Base-by-base conservation (phyloP, 768 basidiomycete species). In the Amanita molliuscula region DNA sequence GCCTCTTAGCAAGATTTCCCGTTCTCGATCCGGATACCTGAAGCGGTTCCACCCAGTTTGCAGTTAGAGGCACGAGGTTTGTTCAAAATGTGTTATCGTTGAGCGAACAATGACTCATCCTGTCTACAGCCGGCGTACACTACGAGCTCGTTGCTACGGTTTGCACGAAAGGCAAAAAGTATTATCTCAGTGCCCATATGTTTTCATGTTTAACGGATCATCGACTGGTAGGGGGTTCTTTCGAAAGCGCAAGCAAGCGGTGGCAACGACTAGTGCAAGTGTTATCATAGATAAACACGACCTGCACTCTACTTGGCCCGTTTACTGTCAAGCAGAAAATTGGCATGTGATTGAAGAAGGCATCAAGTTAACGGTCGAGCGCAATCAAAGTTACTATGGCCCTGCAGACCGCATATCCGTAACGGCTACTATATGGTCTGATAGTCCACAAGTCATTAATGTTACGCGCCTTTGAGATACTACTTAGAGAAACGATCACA, bases 251-350 rank as follows among this genome's bases (percentile, higher is more conserved):
- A 84, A 88, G 59, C 77, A 84, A 1, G 71, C 77, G 18, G 76
- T 88, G 37, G 66, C 79, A 26, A 78, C 82, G n/a, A 77, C 81
- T 10, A 72, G 78, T 16, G 78, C 86, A 29, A 69, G 75, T 10
- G 83, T 96, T 40, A 78, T 82, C 54, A 88, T 96, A 58, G 87
- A 90, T 71, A 96, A 95, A 64, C 92, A 95, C 60, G 93, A 95
- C 55, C 70, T 94, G 6, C 92, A 95, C 59, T 86, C 91, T 3
- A 84, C 88, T 1, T 96, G 93, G 93, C 92, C 93, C 2, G 76
- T 94, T 26, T 95, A 91, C 60, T 78, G 77, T 44, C 86, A 90
- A 60, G 76, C 77, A 9, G 87, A 91, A 58, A 74, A 73, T 29
- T 83, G 88, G n/a, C 73, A 77, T 13, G 65, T 79, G 15, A 58